phyloP scores from a whole-genome alignment of 148 eudicot genomes.

The Arbutus unedo region DNA sequence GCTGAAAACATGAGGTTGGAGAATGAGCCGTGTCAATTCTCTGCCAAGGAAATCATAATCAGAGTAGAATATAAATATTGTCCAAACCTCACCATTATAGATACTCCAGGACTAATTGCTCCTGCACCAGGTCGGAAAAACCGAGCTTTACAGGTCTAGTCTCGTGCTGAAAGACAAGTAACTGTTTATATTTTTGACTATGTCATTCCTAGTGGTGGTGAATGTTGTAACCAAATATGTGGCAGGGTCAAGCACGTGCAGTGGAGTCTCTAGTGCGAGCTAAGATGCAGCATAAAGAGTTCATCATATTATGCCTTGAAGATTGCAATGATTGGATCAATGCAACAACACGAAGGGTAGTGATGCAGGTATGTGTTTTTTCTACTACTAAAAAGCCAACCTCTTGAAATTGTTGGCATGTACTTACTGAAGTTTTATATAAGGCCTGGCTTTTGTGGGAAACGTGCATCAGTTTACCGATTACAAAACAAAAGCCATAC shows the following conservation, averaged over 20 bases:
- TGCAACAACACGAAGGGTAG: constrained; percentile 94
- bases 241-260: constrained; percentile 89
- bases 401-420: not conserved
- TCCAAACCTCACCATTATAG: constrained; percentile 95
- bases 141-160: constrained; percentile 68
- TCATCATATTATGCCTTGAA: constrained; percentile 92
- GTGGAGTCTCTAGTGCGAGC: constrained; percentile 94
- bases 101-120: constrained; percentile 97
- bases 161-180: not conserved
- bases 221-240: constrained; percentile 15
- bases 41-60: constrained; percentile 86
- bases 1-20: constrained; percentile 95
- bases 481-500: not conserved
- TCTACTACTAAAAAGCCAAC: not conserved
- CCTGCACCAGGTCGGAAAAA: constrained; percentile 92
- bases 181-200: constrained; percentile 9
- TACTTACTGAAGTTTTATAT: not conserved
- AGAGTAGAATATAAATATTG: constrained; percentile 85
- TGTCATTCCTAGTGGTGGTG: not conserved
- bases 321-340: constrained; percentile 98
- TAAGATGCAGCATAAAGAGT: constrained; percentile 95
- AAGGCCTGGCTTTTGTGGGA: not conserved
- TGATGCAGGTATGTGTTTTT: constrained; percentile 78
- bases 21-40: constrained; percentile 81
- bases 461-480: not conserved